Base-by-base conservation (phyloP, 2,329 filamentous ascomycete genomes). In the Aspergillus jensenii region DNA sequence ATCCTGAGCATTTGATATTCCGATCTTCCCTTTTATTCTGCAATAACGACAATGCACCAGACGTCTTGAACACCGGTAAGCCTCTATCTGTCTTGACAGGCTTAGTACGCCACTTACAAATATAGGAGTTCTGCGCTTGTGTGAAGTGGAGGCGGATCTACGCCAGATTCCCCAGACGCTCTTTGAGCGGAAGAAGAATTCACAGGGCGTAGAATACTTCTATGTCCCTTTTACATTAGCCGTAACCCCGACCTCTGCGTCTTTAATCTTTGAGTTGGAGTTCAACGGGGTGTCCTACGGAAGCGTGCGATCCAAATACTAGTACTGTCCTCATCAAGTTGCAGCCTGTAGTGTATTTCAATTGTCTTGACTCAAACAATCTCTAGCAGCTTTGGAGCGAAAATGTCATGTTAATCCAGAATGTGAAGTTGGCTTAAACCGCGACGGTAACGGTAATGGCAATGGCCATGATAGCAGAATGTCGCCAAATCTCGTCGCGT, bases 271-370 rank as follows among this genome's bases (percentile, higher is more conserved):
- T 23, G 58, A 69, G 1, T 47, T 67, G 11, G 56, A 70, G 21
- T 68, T 71, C 23, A 67, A 71, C 17, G 64, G 63, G 1, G 58
- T 64, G 3, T 62, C 62, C 1, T 70, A 68, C 21, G 67, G 68
- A 3, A 65, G 51, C 6, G 65, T 69, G 1, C 56, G 53, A 23
- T 56, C 64, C 8, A 55, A 60, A 17, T 69, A 68, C 39, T 67
- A 17, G 45, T 12, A 19, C 40, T 19, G 15, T 41, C 14, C 3
- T 21, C 9, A 2, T 7, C 40, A 43, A 12, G 6, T 43, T 14
- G 67, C 57, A 19, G 52, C 9, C 33, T 49, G 37, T 53, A 58
- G 3, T 31, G 9, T 11, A 0, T 11, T 31, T 31, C 9, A 31
- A 9, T 31, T 31, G 2, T 25, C 27, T 31, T 31, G 9, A 31